Evolutionary conservation across 1,284 basidiomycete genomes (phyloP).

Genomic region (Pulchroboletus neoregius): DNA sequence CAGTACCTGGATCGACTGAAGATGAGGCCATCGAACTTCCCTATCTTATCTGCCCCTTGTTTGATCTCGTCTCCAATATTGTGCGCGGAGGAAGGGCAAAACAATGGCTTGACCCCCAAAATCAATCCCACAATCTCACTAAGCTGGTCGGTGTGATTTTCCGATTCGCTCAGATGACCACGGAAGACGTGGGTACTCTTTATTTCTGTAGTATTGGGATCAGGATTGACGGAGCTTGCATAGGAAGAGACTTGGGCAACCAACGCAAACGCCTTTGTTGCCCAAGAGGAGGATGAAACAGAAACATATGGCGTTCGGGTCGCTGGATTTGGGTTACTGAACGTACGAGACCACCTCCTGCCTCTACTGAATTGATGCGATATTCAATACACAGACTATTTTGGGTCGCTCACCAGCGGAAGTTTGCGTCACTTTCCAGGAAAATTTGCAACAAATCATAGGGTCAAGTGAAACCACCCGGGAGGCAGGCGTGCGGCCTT

Average conservation of each 20-base stretch:
- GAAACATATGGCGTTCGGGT: conserved; percentile 79
- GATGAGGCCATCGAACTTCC: conserved; percentile 75
- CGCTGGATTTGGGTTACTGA: conserved; percentile 80
- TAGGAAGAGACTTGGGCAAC: conserved; percentile 89
- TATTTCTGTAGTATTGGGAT: conserved; percentile 1
- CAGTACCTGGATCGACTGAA: conserved; percentile 63
- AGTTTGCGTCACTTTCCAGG: conserved; percentile 56
- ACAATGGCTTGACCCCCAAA: conserved; percentile 50
- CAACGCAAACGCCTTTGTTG: conserved; percentile 89
- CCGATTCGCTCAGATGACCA: conserved; percentile 82
- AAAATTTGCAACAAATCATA: conserved; percentile 54
- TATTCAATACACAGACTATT: conserved; percentile 50
- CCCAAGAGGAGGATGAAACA: conserved; percentile 92
- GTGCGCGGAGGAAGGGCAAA: conserved; percentile 60
- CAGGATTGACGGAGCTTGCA: conserved; percentile 1
- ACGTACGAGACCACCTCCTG: conserved; percentile 44
- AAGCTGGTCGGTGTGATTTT: conserved; percentile 60
- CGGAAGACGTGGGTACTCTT: conserved; percentile 69
- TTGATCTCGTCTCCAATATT: conserved; percentile 75
- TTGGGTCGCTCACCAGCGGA: conserved; percentile 63
- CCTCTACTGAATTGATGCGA: conserved; percentile 12
- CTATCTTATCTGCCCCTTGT: conserved; percentile 71
- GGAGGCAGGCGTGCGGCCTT: conserved; percentile 49
- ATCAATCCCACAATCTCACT: conserved; percentile 42
- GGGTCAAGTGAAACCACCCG: conserved; percentile 52